Base-by-base conservation (phyloP, 495 filamentous ascomycete species). In the Neohortaea acidophila region DNA sequence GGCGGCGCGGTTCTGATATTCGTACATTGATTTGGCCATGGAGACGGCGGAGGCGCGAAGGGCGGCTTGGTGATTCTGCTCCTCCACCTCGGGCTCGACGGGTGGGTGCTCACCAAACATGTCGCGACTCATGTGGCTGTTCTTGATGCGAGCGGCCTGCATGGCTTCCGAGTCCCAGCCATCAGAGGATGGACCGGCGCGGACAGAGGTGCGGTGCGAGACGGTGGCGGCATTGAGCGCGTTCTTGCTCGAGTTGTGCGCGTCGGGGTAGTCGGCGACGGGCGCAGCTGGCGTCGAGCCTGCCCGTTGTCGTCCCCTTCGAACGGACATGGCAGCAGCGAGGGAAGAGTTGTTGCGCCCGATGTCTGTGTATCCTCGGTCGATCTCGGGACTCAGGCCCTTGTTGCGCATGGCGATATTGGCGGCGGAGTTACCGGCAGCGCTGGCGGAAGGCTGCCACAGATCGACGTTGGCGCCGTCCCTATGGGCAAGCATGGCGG, bases 11-110 rank as follows among this genome's bases (percentile, higher is more conserved):
- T 45, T 45, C 38, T 50, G 41, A n/a, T 30, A 9, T 10, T 42
- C 69, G 56, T 84, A 91, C 78, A 92, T 84, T 41, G 78, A 68
- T 56, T 73, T 82, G 18, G 85, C 83, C 83, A 93, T 92, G 3
- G 77, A 80, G 1, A 92, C 58, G 3, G 85, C 80, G 13, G 84
- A 84, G 14, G 84, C 83, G 42, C 73, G 79, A 0, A 92, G 59
- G 4, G 75, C 73, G 52, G 81, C 77, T 23, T 71, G 64, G 36
- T 67, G 72, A 29, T 70, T 75, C 55, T 75, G 64, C 45, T 91
- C 85, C 24, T 91, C 77, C 0, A 74, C 51, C 51, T 91, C 83
- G 5, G 64, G 59, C 22, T 71, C 62, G 4, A 89, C 72, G 0
- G 78, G 81, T 10, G 84, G 84, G 32, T 73, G 60, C 2, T 80